phyloP scores from a whole-genome alignment of 192 early-diverging fungal species.

The Coemansia sp. region DNA sequence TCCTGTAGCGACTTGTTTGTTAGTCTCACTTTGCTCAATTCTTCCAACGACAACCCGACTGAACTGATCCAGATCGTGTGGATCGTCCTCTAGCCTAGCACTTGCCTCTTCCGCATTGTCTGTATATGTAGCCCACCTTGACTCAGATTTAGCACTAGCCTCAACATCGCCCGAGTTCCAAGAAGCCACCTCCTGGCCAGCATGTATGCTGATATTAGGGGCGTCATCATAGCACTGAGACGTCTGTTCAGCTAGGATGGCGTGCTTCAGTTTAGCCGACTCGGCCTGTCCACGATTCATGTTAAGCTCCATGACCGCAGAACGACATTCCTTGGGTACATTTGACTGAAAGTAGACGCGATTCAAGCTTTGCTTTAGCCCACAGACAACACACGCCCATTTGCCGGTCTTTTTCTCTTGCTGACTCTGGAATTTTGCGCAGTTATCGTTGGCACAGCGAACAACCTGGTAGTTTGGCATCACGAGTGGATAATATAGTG shows the following conservation, averaged over 20 bases:
- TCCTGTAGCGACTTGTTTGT: background rate
- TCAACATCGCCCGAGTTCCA: background rate
- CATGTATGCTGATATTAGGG: background rate
- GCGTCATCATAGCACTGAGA: background rate
- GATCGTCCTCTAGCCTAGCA: background rate
- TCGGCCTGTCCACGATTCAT: slow-evolving; percentile 38
- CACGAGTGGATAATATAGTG: background rate
- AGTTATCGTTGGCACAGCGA: slow-evolving; percentile 47
- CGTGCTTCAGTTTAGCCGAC: background rate
- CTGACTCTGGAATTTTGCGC: slow-evolving; percentile 53
- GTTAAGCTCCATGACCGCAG: slow-evolving; percentile 47
- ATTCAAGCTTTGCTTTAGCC: slow-evolving; percentile 48
- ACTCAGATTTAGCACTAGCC: background rate
- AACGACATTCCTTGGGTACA: slow-evolving; percentile 45
- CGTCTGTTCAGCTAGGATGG: background rate
- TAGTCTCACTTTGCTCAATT: background rate
- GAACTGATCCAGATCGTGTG: slow-evolving; percentile 10
- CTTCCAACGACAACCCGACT: slow-evolving; percentile 22
- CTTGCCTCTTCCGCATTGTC: slow-evolving; percentile 1
- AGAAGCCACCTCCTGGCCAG: background rate
- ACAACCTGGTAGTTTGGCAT: slow-evolving; percentile 57
- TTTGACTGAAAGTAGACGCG: slow-evolving; percentile 49
- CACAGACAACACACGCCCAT: slow-evolving; percentile 56
- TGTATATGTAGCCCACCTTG: slow-evolving; percentile 30
- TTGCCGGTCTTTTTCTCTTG: slow-evolving; percentile 54